Evolutionary conservation across 129 eudicot genomes (phyloP), one percentile per base, ranked within the genome.

Genomic region (Lonicera japonica): DNA sequence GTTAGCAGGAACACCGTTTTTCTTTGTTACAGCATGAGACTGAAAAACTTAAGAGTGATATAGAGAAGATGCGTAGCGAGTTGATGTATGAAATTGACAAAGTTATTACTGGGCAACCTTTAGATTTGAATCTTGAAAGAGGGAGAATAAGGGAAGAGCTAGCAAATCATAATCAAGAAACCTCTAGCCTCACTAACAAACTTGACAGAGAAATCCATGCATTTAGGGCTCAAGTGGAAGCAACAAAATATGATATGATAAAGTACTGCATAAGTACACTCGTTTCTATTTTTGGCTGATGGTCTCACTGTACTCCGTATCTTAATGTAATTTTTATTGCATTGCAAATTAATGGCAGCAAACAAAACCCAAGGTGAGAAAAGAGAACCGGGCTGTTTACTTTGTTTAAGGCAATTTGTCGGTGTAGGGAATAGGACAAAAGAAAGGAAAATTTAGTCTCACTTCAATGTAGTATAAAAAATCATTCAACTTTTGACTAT

Each of bases 221-320:
- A 56, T 56, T 87, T 63, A 72, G 88, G 66, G 96, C 98, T 60
- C 96, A 87, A 60, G 59, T 92, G 72, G 96, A 92, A 78, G 91
- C 98, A 38, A 91, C 95, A 41, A 92, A 92, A 73, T 87, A 84
- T 36, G 98, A 92, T 18, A 90, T 92, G 72, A 85, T 92, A 54
- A 92, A 92, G 79, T 92, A 92, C 71, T 92, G 98, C 88, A 85
- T 88, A 50, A 96, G 98, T 80, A 87, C 96, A 62, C 90, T 92
- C 11, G 95, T 82, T 25, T 87, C 98, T 14, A 80, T 87, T 45
- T 87, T 95, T 47, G n/a, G 96, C 98, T 29, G 95, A 87, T 64
- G 96, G 98, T 66, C 71, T 92, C 73, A 96, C 98, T 7, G 88
- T 91, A 57, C 50, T 87, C 54, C 97, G 97, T 15, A 79, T 90